phyloP scores from a whole-genome alignment of 306 rosid species.

The Boehmeria nivea region DNA sequence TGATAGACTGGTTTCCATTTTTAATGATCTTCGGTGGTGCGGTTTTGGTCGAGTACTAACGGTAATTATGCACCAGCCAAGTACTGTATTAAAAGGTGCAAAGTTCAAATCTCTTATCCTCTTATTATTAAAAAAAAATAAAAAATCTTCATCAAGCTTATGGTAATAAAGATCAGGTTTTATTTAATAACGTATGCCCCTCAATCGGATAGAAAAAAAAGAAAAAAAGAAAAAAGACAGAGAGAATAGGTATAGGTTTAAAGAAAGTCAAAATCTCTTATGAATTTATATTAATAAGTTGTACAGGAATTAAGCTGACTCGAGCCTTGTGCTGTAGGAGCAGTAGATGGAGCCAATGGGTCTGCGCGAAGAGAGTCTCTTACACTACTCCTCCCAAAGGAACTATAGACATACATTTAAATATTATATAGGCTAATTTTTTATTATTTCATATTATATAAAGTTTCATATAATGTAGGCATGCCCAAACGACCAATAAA shows the following conservation, averaged over 20 bases:
- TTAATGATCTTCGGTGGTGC: no score
- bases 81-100: no score
- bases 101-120: no score
- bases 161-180: no score
- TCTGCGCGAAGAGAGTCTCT: constrained; percentile 8
- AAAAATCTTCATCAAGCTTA: no score
- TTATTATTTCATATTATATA: no score
- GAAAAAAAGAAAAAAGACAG: neutral
- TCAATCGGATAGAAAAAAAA: neutral
- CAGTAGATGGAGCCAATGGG: constrained; percentile 10
- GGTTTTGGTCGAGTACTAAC: no score
- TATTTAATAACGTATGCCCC: neutral
- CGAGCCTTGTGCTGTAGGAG: constrained; percentile 31
- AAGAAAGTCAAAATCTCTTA: neutral
- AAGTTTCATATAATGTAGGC: neutral
- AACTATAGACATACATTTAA: neutral
- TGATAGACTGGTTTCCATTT: no score
- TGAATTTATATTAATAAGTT: neutral
- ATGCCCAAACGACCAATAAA: no score
- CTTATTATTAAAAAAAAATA: no score
- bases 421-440: no score
- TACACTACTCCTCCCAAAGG: constrained; percentile 7
- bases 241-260: neutral
- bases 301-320: constrained; percentile 4
- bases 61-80: no score